Evolutionary conservation across 805 yeast species (phyloP), one percentile per base, ranked within the genome.

Genomic region (Yamadazyma laniorum): DNA sequence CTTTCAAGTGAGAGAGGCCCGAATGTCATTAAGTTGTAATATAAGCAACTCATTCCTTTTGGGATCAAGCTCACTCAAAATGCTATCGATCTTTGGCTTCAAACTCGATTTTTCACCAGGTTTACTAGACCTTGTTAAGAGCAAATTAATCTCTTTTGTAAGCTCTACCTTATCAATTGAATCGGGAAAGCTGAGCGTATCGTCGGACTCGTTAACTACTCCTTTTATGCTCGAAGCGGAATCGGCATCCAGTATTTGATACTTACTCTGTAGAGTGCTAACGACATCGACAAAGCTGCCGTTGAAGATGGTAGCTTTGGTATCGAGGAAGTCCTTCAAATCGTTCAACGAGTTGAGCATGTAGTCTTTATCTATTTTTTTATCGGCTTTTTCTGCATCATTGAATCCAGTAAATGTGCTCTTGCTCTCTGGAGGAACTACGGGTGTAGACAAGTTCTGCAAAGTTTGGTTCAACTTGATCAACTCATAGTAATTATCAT

Each of bases 401-500:
- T 35, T 27, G 5, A 45, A 19, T 14, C 39, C 47, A 23, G 39
- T 42, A 23, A 37, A 29, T 16, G 45, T 35, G 6, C 9, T 9
- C 9, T 9, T 9, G 7, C 28, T 42, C 11, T 19, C 23, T 6
- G 39, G 29, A 2, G 35, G 22, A 0, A 42, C 34, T 5, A 39
- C 40, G 6, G 47, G 39, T 8, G 40, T 44, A 16, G 59, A 48
- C 13, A 59, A 37, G 16, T 52, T 53, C 12, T 45, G 42, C 17
- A 83, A 58, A 3, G 81, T 73, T 32, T 79, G 76, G 49, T 79
- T 81, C 42, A 83, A 73, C 50, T 80, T 80, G 51, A 83, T 81
- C 46, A 83, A 61, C 44, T 83, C 90, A 55, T 79, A 81, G 65
- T 83, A 83, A 51, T 83, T 83, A 56, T 83, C 85, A 57, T 83